Conservation (phyloP, 257 asterid genomes). For the Linderniella brevidens region DNA sequence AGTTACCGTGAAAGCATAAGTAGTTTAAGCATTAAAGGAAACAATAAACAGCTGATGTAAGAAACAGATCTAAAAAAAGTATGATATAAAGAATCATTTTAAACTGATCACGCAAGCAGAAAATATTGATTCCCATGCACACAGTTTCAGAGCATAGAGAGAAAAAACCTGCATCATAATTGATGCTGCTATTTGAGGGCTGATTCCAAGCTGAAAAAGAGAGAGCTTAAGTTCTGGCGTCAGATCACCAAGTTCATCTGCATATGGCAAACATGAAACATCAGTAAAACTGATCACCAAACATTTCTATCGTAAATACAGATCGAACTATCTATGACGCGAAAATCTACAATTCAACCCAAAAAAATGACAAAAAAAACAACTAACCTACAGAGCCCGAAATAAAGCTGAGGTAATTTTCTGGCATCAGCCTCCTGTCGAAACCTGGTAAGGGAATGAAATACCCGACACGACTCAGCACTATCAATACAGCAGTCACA, state of each 20-base stretch:
- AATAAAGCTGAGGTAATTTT: constrained; percentile 70
- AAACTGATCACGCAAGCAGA: not conserved
- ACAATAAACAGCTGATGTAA: no score
- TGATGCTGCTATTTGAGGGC: constrained; percentile 98
- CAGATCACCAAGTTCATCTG: constrained; percentile 87
- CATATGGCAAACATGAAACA: constrained; percentile 12
- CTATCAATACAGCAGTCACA: constrained; percentile 61
- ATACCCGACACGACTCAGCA: constrained; percentile 78
- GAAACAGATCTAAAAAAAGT: no score
- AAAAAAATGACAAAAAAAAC: constrained; percentile 2
- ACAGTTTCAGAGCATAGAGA: constrained; percentile 9
- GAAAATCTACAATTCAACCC: no score
- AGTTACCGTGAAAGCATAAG: no score
- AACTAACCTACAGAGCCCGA: constrained; percentile 78
- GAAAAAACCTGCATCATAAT: constrained; percentile 82
- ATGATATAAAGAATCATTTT: no score
- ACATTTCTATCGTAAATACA: no score
- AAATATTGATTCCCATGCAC: not conserved
- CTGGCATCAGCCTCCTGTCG: constrained; percentile 86
- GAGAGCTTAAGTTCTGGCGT: constrained; percentile 86
- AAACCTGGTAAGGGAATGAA: constrained; percentile 92
- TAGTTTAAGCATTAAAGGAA: no score
- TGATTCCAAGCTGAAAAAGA: constrained; percentile 86
- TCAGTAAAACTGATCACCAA: no score
- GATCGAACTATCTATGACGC: no score